phyloP scores from a whole-genome alignment of 129 eudicot genomes.

The Cynara cardunculus region DNA sequence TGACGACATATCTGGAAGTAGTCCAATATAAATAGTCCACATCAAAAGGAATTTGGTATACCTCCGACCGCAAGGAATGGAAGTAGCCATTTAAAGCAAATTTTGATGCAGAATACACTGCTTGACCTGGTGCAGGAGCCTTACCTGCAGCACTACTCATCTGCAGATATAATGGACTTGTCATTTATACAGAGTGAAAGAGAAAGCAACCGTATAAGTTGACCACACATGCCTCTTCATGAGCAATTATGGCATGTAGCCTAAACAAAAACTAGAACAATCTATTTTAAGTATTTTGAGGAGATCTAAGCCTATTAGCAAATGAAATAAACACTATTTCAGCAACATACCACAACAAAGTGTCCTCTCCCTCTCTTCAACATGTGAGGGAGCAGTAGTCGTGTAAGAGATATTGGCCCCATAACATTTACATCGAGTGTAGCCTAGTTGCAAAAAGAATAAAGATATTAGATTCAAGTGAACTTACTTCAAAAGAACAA shows the following conservation, averaged over 20 bases:
- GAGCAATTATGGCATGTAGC: not conserved
- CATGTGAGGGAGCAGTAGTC: constrained; percentile 81
- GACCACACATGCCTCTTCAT: not conserved
- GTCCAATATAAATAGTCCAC: not conserved
- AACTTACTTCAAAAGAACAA: constrained; percentile 7
- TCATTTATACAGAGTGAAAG: not conserved
- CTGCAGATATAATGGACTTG: constrained; percentile 36
- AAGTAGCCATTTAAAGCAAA: constrained; percentile 92
- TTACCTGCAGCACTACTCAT: constrained; percentile 99
- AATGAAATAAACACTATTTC: not conserved
- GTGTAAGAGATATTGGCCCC: constrained; percentile 92
- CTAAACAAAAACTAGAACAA: not conserved
- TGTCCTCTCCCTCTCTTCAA: constrained; percentile 88
- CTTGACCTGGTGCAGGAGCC: constrained; percentile 94
- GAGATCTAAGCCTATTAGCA: not conserved
- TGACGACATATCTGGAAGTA: no score
- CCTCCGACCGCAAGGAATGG: constrained; percentile 93
- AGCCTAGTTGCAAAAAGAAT: constrained; percentile 52
- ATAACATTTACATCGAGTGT: constrained; percentile 77
- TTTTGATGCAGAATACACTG: constrained; percentile 90
- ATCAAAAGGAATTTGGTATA: constrained; percentile 15
- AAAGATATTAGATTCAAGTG: constrained; percentile 6
- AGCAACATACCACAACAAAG: constrained; percentile 84
- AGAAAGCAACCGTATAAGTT: not conserved
- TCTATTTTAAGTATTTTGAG: not conserved